phyloP scores from a whole-genome alignment of 2,329 filamentous ascomycete species.

The Parastagonospora avenae region DNA sequence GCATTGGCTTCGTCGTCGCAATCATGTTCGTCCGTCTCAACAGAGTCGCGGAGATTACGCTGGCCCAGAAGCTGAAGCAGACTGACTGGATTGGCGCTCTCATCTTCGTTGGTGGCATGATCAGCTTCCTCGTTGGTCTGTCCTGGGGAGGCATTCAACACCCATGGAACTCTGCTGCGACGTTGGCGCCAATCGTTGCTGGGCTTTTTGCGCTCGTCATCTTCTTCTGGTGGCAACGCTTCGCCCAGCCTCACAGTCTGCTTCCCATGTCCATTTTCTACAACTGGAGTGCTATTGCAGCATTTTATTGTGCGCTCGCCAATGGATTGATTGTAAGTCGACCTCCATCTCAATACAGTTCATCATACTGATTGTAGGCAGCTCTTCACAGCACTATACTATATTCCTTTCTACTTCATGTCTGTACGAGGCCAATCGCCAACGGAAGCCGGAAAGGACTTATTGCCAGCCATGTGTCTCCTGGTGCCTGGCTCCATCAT shows the following conservation, averaged over 20 bases:
- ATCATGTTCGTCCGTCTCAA: conserved; percentile 29
- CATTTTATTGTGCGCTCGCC: conserved; percentile 50
- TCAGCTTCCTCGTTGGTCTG: conserved; percentile 49
- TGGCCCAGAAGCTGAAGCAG: conserved; percentile 28
- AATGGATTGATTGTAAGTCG: conserved; percentile 52
- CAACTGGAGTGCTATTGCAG: conserved; percentile 40
- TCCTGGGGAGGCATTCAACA: conserved; percentile 51
- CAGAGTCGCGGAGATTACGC: conserved; percentile 16
- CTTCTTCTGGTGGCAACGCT: conserved; percentile 45
- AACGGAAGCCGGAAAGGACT: conserved; percentile 45
- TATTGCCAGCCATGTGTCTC: conserved; percentile 45
- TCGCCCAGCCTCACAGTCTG: conserved; percentile 42
- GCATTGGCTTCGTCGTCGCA: conserved; percentile 29
- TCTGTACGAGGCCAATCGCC: conserved; percentile 42
- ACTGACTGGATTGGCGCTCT: conserved; percentile 52
- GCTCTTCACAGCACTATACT: conserved; percentile 52
- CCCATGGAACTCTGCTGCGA: conserved; percentile 47
- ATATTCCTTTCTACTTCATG: conserved; percentile 50
- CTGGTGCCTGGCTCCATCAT: conserved; percentile 34
- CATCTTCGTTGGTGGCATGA: conserved; percentile 47
- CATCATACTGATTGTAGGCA: conserved; percentile 15
- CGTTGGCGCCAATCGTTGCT: conserved; percentile 47
- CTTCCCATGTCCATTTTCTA: conserved; percentile 47
- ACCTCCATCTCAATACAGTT: background rate
- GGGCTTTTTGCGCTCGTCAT: conserved; percentile 39